Conservation (phyloP, 441 rosid species). For the Jatropha multifida region DNA sequence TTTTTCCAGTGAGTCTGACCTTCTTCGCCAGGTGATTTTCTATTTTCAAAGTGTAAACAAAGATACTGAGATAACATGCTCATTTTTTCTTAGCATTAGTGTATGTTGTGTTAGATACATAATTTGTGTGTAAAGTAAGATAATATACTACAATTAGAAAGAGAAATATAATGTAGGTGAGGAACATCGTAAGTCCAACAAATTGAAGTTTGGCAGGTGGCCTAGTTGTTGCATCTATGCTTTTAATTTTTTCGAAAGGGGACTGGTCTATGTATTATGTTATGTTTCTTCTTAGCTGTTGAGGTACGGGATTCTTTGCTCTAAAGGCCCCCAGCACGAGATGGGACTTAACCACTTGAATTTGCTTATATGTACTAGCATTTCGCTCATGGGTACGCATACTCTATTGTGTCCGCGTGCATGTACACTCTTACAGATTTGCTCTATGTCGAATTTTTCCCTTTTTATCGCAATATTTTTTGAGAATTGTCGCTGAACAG, state of each 20-base stretch:
- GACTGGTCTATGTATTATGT: not conserved
- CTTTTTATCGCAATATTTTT: not conserved
- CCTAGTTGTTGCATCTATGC: not conserved
- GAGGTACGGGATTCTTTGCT: not conserved
- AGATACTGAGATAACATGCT: not conserved
- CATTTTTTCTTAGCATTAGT: not conserved
- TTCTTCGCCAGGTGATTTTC: constrained; percentile 70
- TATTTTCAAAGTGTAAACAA: not conserved
- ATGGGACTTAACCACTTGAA: not conserved
- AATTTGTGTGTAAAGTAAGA: not conserved
- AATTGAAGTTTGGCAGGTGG: constrained; percentile 8
- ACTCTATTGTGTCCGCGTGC: not conserved
- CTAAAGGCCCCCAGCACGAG: not conserved
- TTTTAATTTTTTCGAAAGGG: not conserved
- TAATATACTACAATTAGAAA: not conserved
- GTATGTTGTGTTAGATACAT: not conserved
- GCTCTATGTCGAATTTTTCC: not conserved
- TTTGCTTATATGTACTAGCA: not conserved
- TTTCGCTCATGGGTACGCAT: no score
- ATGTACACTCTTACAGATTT: not conserved
- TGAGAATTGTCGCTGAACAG: not conserved
- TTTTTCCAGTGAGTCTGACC: constrained; percentile 65
- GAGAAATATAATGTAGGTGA: not conserved
- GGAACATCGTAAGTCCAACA: not conserved
- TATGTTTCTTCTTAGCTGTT: not conserved